These are phyloP conservation scores for Gelatoporia subvermispora DNA, from an alignment of 768 basidiomycete genomes.

Conservation along the genomic window DNA sequence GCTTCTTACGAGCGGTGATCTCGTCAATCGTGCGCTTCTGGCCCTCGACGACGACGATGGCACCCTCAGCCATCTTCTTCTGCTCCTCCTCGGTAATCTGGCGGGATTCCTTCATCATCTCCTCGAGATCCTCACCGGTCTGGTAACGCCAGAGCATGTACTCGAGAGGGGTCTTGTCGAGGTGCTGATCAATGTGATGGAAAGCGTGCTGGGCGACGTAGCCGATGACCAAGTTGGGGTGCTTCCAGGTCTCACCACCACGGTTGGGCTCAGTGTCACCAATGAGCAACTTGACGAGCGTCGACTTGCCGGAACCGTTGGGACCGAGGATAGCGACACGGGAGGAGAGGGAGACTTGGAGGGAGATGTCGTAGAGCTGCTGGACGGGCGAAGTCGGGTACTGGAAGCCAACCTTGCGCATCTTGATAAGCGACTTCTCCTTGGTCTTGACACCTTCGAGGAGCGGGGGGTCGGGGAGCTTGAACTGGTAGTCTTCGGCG, in stretches of 20 bases:
- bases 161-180: conserved; percentile 98
- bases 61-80: conserved; percentile 96
- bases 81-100: conserved; percentile 83
- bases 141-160: conserved; percentile 99
- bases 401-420: conserved; percentile 93
- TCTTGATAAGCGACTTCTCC: conserved; percentile 95
- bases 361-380: conserved; percentile 90
- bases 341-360: conserved; percentile 96
- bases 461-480: conserved; percentile 93
- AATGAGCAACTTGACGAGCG: conserved; percentile 93
- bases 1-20: conserved; percentile 87
- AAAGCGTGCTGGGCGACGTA: conserved; percentile 99
- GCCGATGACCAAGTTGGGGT: conserved; percentile 98
- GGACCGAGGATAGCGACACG: conserved; percentile 98
- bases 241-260: conserved; percentile 98
- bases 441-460: conserved; percentile 99
- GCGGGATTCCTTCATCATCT: conserved; percentile 88
- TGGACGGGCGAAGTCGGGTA: conserved; percentile 84
- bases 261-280: conserved; percentile 96
- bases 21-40: conserved; percentile 95
- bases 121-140: conserved; percentile 97
- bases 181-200: conserved; percentile 98
- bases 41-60: conserved; percentile 80
- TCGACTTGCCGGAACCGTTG: conserved; percentile 98
- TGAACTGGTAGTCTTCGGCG: conserved; percentile 96